phyloP scores from a whole-genome alignment of 129 eudicot genomes.

The Cynara cardunculus region DNA sequence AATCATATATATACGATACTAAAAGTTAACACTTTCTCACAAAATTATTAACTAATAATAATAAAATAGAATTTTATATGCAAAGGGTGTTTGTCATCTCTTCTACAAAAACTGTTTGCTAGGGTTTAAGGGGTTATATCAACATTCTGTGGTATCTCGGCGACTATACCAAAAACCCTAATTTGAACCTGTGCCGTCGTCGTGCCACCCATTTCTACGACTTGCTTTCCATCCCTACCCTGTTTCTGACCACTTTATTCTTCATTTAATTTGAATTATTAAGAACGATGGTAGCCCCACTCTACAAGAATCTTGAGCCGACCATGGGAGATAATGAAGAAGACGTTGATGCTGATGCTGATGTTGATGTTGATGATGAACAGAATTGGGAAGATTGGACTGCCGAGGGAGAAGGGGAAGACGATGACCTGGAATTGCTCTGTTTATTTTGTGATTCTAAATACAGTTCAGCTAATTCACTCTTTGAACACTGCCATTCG shows the following conservation, averaged over 20 bases:
- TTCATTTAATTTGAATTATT: background rate
- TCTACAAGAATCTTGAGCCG: constrained; percentile 20
- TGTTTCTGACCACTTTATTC: background rate
- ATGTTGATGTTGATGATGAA: constrained; percentile 35
- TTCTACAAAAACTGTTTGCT: background rate
- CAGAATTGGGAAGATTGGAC: constrained; percentile 89
- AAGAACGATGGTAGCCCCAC: constrained; percentile 36
- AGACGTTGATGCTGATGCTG: constrained; percentile 33
- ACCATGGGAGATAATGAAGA: constrained; percentile 21
- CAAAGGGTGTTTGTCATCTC: background rate
- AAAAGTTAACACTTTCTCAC: no score
- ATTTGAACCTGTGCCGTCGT: background rate
- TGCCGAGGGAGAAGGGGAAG: constrained; percentile 47
- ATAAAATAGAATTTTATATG: background rate
- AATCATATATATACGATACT: no score
- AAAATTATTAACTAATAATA: no score
- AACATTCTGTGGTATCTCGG: background rate
- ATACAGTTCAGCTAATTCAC: constrained; percentile 31
- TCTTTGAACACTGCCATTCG: constrained; percentile 57
- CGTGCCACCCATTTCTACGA: background rate
- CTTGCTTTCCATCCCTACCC: background rate
- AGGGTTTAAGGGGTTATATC: constrained; percentile 18
- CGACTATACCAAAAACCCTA: constrained; percentile 17
- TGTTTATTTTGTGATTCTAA: constrained; percentile 70
- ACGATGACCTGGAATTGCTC: constrained; percentile 38